Evolutionary conservation across 176 grass and related monocot genomes (phyloP), one percentile per base, ranked within the genome.

Genomic region (Oryza glaberrima): DNA sequence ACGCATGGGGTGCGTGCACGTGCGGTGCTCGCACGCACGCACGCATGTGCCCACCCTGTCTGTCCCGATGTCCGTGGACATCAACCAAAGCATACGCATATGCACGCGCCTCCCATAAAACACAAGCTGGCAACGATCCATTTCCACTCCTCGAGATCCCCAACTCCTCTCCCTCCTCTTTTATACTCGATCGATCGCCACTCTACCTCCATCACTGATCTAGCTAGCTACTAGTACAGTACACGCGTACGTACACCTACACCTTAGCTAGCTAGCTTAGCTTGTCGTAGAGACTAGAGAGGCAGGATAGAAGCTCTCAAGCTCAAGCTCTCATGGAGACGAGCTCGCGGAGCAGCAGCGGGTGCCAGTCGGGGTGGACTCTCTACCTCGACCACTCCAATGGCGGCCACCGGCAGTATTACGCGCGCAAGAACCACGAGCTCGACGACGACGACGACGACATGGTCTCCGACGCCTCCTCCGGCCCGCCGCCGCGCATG

Each of bases 381-480:
- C 48, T 91, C 8, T 98, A 98, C 91, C 90, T 98, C 9, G 87
- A 93, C 15, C 93, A 87, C 7, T 94, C 92, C 65, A 61, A 58
- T 2, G 49, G 17, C 14, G 80, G n/a, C 77, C 69, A 70, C 0
- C 63, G 56, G 44, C 45, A 28, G 25, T 16, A 9, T 6, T 9
- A 12, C 35, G 3, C 35, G 35, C 35, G 3, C 74, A 32, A 43
- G 5, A 46, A 23, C 54, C 44, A 19, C 47, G 66, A 6, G 36
- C 36, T 5, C 35, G 15, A 9, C 58, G 76, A 49, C 28, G 25
- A 10, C 23, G 88, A 86, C 11, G 92, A 91, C 46, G 95, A 93
- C 9, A 90, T 98, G 95, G 77, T 95, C 73, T 95, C 95, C 73
- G 95, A 98, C 85, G 95, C 95, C 77, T 95, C 95, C 6, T 98